phyloP scores from a whole-genome alignment of 495 filamentous ascomycete genomes.

The Tuber indicum region DNA sequence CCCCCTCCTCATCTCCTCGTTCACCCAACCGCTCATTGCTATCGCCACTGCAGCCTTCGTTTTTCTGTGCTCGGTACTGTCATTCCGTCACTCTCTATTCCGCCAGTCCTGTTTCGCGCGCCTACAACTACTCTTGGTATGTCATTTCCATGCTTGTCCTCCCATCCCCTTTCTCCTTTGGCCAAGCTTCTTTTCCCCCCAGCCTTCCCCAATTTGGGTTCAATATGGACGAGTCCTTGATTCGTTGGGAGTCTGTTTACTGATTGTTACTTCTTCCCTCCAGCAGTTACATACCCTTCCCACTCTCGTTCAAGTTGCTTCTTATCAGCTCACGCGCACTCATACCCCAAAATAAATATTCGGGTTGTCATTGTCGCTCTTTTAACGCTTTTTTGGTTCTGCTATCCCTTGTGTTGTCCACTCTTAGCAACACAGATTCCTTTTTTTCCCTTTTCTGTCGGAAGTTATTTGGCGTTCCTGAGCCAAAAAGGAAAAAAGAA shows the following conservation, averaged over 20 bases:
- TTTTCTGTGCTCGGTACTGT: background rate
- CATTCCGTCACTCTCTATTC: background rate
- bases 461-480: background rate
- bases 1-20: slow-evolving; percentile 1
- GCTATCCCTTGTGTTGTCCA: background rate
- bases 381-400: background rate
- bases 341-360: background rate
- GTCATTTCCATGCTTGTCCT: background rate
- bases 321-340: background rate
- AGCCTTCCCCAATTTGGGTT: background rate
- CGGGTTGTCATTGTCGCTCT: background rate
- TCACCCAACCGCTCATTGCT: background rate
- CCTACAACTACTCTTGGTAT: background rate
- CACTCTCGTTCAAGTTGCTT: background rate
- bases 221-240: background rate
- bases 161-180: background rate
- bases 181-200: background rate
- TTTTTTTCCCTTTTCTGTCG: background rate
- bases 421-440: background rate
- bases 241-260: background rate
- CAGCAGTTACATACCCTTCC: background rate
- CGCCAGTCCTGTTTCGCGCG: background rate
- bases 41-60: background rate
- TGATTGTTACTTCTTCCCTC: background rate
- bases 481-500: background rate